Evolutionary conservation across 2,329 filamentous ascomycete genomes (phyloP).

Genomic region (Phialocephala sp.): DNA sequence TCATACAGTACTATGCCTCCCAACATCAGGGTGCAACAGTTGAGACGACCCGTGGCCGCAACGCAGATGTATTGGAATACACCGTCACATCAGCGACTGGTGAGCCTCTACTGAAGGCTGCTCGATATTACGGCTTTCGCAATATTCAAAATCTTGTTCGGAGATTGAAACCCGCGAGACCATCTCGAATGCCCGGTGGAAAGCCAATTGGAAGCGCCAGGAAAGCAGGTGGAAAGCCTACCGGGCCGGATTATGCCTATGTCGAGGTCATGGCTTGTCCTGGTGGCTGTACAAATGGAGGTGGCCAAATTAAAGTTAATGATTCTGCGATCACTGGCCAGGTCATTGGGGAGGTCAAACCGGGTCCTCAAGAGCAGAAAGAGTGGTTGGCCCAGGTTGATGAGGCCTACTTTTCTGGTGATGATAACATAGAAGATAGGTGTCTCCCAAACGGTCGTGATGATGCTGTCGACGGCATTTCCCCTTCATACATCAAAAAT

Average conservation of each 20-base stretch:
- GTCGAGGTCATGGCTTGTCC: slow-evolving; percentile 99
- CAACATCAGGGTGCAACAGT: slow-evolving; percentile 75
- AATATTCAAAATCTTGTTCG: slow-evolving; percentile 98
- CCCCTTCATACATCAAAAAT: slow-evolving; percentile 67
- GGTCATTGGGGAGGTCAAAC: slow-evolving; percentile 56
- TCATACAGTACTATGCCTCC: slow-evolving; percentile 76
- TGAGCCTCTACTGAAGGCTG: slow-evolving; percentile 74
- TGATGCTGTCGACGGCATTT: slow-evolving; percentile 67
- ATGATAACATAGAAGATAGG: slow-evolving; percentile 51
- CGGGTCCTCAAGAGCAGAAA: slow-evolving; percentile 81
- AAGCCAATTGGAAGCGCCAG: slow-evolving; percentile 63
- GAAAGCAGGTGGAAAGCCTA: slow-evolving; percentile 55
- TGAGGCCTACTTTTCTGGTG: slow-evolving; percentile 86
- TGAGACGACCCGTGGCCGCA: slow-evolving; percentile 76
- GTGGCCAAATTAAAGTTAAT: slow-evolving; percentile 90
- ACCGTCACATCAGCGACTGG: slow-evolving; percentile 63
- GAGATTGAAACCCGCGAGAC: slow-evolving; percentile 80
- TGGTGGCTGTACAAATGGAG: slow-evolving; percentile 97
- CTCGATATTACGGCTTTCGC: slow-evolving; percentile 94
- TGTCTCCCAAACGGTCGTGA: slow-evolving; percentile 38
- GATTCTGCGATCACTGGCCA: slow-evolving; percentile 68
- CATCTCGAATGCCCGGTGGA: slow-evolving; percentile 80
- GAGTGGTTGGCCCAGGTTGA: slow-evolving; percentile 83
- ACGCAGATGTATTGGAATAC: slow-evolving; percentile 91
- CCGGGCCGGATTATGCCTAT: slow-evolving; percentile 77